Conservation (phyloP, 2,329 filamentous ascomycete species). For the Acrocalymma vagum region DNA sequence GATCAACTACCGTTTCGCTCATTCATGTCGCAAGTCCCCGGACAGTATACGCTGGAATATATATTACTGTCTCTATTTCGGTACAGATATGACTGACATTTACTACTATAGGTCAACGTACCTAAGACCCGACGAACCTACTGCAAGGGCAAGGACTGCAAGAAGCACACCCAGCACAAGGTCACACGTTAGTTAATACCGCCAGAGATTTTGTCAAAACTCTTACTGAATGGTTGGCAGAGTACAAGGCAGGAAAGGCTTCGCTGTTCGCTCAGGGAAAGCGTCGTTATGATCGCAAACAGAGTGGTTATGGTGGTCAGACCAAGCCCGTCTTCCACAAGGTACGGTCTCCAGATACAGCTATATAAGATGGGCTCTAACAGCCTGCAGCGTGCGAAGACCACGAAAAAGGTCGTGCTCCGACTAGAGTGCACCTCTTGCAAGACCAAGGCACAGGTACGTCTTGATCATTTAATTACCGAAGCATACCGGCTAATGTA, state of each 20-base stretch:
- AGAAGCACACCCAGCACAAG: constrained; percentile 55
- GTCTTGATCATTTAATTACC: neutral
- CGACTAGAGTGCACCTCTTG: constrained; percentile 96
- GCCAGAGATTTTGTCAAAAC: constrained; percentile 2
- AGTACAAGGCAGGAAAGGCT: constrained; percentile 98
- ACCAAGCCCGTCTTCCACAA: constrained; percentile 99
- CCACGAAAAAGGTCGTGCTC: constrained; percentile 99
- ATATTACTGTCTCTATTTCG: neutral
- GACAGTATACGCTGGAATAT: neutral
- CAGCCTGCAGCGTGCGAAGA: constrained; percentile 88
- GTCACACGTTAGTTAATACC: constrained; percentile 43
- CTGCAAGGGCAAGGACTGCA: constrained; percentile 96
- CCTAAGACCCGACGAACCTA: constrained; percentile 97
- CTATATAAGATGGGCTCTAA: constrained; percentile 15
- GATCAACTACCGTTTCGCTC: constrained; percentile 12
- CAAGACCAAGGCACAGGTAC: constrained; percentile 65
- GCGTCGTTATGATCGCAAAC: constrained; percentile 91
- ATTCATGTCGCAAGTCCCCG: constrained; percentile 24
- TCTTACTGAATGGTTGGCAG: constrained; percentile 40
- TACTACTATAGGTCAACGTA: constrained; percentile 81
- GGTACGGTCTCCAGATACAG: constrained; percentile 22
- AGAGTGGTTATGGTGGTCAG: constrained; percentile 99
- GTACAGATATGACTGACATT: constrained; percentile 24
- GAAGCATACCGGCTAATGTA: constrained; percentile 42
- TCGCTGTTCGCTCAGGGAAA: constrained; percentile 98